Evolutionary conservation across 495 filamentous ascomycete genomes (phyloP), one percentile per base, ranked within the genome.

Genomic region (Podospora pseudocomata): DNA sequence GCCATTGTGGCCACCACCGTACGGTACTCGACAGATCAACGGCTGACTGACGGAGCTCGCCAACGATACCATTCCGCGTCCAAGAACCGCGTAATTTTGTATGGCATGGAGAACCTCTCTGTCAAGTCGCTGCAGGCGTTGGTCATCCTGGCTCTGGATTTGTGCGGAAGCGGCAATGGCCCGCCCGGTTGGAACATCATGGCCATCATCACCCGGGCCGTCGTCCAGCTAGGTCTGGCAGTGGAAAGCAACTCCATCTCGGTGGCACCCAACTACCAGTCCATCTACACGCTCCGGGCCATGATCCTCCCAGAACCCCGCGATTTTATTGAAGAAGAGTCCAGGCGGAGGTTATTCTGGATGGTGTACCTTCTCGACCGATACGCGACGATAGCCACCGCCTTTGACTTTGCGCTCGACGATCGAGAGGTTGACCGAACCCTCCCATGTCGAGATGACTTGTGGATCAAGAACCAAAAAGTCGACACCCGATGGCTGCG

Each of bases 321-420:
- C 49, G 90, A 92, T 59, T 96, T 91, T 80, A 90, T 94, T 67
- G 93, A 97, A 75, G 92, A 96, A 63, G 93, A 97, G 73, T 89
- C 91, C 59, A 82, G 92, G 55, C 83, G 93, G 55, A 83, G 93
- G 6, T 80, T 96, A 1, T 96, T 97, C 80, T 97, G 93, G 93
- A 94, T 93, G 90, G 89, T 96, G 30, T 97, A 95, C 73, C 75
- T 96, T 30, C 83, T 97, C 44, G 93, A 97, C 77, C 84, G 93
- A 55, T 96, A 95, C 71, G 92, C 93, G 1, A 96, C 92, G 1
- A 86, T 96, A 59, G 89, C 92, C 0, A 97, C 93, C 0, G 91
- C 92, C 3, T 95, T 97, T 70, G 92, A 96, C 74, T 94, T 97
- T 77, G 91, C 91, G 2, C 79, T 97, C 61, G 89, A 92, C 69